Percentiles rank a stretch among this genome's conserved stretches.
Evolutionary conservation across 345 rosid genomes (phyloP).

Genomic region (Linum trigynum): DNA sequence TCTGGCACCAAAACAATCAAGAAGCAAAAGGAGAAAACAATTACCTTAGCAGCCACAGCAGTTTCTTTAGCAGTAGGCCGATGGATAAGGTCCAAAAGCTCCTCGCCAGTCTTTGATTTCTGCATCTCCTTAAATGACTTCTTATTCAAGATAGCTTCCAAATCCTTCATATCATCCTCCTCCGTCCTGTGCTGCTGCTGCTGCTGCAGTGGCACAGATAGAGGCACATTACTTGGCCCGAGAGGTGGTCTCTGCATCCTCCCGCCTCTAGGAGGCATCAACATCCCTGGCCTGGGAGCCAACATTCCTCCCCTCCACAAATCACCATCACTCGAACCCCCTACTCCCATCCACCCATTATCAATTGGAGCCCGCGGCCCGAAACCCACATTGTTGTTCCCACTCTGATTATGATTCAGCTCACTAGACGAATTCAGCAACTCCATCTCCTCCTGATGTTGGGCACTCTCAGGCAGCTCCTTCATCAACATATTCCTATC

Average conservation of each 20-base stretch:
- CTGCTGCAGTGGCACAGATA: conserved; percentile 18
- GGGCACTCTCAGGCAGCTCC: conserved; percentile 66
- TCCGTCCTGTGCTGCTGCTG: conserved; percentile 50
- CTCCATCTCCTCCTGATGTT: conserved; percentile 29
- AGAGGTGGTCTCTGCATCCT: conserved; percentile 37
- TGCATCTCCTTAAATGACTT: conserved; percentile 82
- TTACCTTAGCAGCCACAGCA: conserved; percentile 90
- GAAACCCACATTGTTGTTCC: conserved; percentile 9
- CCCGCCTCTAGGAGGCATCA: conserved; percentile 24
- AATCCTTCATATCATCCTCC: conserved; percentile 84
- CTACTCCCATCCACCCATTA: conserved; percentile 49
- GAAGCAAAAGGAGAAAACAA: conserved; percentile 3
- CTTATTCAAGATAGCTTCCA: conserved; percentile 78
- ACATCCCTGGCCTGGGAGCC: conserved; percentile 39
- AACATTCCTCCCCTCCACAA: conserved; percentile 43
- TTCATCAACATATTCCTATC: conserved; percentile 60
- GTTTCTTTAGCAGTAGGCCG: conserved; percentile 91
- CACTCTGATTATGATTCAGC: conserved; percentile 14
- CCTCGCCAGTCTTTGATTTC: conserved; percentile 86
- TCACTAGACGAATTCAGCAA: conserved; percentile 15
- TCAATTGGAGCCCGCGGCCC: conserved; percentile 15
- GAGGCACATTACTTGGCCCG: conserved; percentile 20
- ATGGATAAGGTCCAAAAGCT: conserved; percentile 79
- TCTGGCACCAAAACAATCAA: conserved; percentile 5
- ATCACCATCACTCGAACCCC: conserved; percentile 15